Conservation (phyloP, 116 monocot genomes). For the Iris pallida region DNA sequence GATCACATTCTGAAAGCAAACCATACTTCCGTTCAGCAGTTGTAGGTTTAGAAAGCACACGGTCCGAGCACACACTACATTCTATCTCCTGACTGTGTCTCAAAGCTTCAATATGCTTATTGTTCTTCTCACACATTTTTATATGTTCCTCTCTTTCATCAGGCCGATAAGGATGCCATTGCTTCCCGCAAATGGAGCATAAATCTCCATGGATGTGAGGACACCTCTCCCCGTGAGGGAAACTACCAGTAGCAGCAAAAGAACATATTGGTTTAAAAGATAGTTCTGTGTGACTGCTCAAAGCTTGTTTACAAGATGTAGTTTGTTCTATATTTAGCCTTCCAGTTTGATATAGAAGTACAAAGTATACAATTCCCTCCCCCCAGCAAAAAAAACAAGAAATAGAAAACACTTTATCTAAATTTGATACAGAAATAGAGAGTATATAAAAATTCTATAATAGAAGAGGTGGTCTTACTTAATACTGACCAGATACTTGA, state of each 20-base stretch:
- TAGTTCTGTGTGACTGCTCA: too few species aligned
- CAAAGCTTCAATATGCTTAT: constrained; percentile 60
- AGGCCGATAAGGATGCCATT: constrained; percentile 66
- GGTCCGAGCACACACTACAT: constrained; percentile 86
- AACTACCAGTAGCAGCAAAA: constrained; percentile 75
- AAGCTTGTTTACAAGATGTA: too few species aligned
- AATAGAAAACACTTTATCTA: too few species aligned
- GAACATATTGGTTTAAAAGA: constrained; percentile 65
- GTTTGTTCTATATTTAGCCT: too few species aligned
- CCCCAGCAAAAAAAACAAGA: too few species aligned
- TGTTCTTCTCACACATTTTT: constrained; percentile 40
- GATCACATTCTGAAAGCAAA: constrained; percentile 86
- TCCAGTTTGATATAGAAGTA: too few species aligned
- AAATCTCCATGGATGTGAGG: constrained; percentile 73
- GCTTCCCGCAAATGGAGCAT: constrained; percentile 67
- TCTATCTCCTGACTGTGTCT: constrained; percentile 82
- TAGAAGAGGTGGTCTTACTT: too few species aligned
- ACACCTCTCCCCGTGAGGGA: constrained; percentile 58
- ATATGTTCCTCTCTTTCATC: constrained; percentile 85
- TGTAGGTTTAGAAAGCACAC: constrained; percentile 70
- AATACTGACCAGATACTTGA: too few species aligned
- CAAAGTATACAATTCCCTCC: too few species aligned
- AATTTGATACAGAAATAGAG: too few species aligned
- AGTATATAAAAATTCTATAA: too few species aligned
- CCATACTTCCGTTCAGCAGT: constrained; percentile 87